These are phyloP conservation scores for Crithidia bombi DNA, from an alignment of 208 protist species.

Conservation along the genomic window DNA sequence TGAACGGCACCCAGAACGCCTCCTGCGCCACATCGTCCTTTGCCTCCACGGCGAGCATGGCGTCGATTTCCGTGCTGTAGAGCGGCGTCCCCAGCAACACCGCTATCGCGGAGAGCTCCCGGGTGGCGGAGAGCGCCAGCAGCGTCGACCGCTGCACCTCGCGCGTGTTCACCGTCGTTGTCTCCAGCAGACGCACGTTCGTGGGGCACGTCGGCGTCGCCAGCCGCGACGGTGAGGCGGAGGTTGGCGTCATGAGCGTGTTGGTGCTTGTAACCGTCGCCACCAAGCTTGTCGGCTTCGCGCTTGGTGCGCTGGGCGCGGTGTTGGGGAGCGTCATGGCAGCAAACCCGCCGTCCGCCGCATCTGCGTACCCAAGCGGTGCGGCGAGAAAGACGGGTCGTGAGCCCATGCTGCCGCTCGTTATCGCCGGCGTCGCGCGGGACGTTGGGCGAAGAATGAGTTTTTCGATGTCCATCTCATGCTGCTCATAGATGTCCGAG, in stretches of 20 bases:
- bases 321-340: not conserved
- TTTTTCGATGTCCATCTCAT: slow-evolving; percentile 48
- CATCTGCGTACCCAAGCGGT: slow-evolving; percentile 29
- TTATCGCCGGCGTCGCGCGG: slow-evolving; percentile 39
- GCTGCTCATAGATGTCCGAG: slow-evolving; percentile 75
- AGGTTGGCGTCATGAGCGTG: slow-evolving; percentile 23
- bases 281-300: slow-evolving; percentile 17
- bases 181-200: slow-evolving; percentile 26
- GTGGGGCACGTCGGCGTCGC: slow-evolving; percentile 36
- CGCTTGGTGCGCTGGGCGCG: not conserved
- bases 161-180: slow-evolving; percentile 29
- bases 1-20: slow-evolving; percentile 70
- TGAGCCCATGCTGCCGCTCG: slow-evolving; percentile 18
- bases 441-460: slow-evolving; percentile 68
- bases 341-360: not conserved
- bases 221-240: slow-evolving; percentile 24
- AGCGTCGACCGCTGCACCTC: slow-evolving; percentile 56
- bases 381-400: slow-evolving; percentile 47
- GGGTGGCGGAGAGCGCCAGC: slow-evolving; percentile 49
- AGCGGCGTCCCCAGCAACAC: slow-evolving; percentile 54
- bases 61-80: slow-evolving; percentile 50
- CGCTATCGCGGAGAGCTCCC: slow-evolving; percentile 55
- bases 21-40: slow-evolving; percentile 37
- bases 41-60: slow-evolving; percentile 35
- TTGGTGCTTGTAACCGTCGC: slow-evolving; percentile 37